Evolutionary conservation across 768 basidiomycete genomes (phyloP).

Genomic region (Lyophyllum semitale): DNA sequence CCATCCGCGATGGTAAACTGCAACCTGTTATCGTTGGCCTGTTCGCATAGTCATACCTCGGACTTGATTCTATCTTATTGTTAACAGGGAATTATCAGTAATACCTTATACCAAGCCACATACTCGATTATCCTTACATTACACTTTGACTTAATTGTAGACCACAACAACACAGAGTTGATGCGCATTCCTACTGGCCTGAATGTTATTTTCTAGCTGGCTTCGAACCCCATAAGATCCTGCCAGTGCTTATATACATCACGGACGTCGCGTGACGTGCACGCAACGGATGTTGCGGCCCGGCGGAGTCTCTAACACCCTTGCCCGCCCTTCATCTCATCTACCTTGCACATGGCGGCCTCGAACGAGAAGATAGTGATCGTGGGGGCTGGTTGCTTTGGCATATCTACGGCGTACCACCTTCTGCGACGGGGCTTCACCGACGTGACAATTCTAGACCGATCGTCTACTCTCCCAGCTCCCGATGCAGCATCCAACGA

Average conservation of each 20-base stretch:
- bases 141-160: background rate
- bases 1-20: slow-evolving; percentile 55
- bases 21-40: slow-evolving; percentile 44
- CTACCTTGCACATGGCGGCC: slow-evolving; percentile 1
- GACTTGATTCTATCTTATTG: background rate
- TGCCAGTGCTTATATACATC: too few relatives aligned
- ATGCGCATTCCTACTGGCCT: too few relatives aligned
- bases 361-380: slow-evolving; percentile 52
- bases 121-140: background rate
- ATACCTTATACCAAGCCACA: background rate
- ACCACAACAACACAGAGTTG: background rate
- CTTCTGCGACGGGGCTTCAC: slow-evolving; percentile 70
- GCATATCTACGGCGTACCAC: slow-evolving; percentile 82
- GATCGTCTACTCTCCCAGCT: slow-evolving; percentile 69
- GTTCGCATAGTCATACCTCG: slow-evolving; percentile 21
- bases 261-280: too few relatives aligned
- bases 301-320: too few relatives aligned
- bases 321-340: background rate
- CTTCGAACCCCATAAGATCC: too few relatives aligned
- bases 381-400: slow-evolving; percentile 84
- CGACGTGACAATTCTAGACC: slow-evolving; percentile 76
- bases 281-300: too few relatives aligned
- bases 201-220: too few relatives aligned
- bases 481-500: slow-evolving; percentile 76
- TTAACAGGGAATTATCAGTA: background rate